Conservation (phyloP, 2,329 filamentous ascomycete species). For the Botrytis fragariae region DNA sequence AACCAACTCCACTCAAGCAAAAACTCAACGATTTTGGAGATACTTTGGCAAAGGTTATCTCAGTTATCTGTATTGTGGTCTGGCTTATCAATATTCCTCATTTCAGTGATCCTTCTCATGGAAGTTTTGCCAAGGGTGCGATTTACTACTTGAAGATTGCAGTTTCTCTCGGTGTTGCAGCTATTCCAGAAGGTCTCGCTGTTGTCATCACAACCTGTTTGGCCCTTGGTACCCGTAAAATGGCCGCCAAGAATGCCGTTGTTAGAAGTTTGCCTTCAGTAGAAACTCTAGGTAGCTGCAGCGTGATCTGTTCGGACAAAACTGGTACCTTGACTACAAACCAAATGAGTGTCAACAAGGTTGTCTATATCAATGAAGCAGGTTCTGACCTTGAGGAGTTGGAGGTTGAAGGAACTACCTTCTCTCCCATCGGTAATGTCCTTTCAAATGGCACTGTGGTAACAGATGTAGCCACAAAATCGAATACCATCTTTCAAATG, state of each 20-base stretch:
- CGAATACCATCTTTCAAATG: constrained; percentile 77
- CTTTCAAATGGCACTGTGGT: constrained; percentile 65
- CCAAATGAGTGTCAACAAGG: constrained; percentile 96
- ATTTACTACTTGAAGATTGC: constrained; percentile 99
- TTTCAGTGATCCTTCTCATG: constrained; percentile 92
- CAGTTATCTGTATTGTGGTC: constrained; percentile 90
- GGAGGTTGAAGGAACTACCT: constrained; percentile 89
- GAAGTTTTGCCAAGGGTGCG: constrained; percentile 91
- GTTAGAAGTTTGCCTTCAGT: constrained; percentile 95
- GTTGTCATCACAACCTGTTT: constrained; percentile 99
- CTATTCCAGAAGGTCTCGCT: constrained; percentile 94
- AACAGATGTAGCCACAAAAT: constrained; percentile 66
- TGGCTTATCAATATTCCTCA: constrained; percentile 99
- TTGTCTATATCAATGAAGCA: constrained; percentile 75
- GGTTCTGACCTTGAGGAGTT: constrained; percentile 79
- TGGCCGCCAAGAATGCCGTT: constrained; percentile 97
- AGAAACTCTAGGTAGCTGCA: constrained; percentile 97
- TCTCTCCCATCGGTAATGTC: constrained; percentile 77
- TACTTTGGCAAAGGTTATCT: constrained; percentile 94
- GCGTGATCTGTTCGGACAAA: constrained; percentile 99
- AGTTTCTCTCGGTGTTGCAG: constrained; percentile 94
- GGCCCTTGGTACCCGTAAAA: constrained; percentile 92
- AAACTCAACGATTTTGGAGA: constrained; percentile 99
- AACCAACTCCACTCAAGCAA: constrained; percentile 95
- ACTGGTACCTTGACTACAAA: constrained; percentile 97